Evolutionary conservation across 768 basidiomycete species (phyloP).

Genomic region (Amanita inopinata): DNA sequence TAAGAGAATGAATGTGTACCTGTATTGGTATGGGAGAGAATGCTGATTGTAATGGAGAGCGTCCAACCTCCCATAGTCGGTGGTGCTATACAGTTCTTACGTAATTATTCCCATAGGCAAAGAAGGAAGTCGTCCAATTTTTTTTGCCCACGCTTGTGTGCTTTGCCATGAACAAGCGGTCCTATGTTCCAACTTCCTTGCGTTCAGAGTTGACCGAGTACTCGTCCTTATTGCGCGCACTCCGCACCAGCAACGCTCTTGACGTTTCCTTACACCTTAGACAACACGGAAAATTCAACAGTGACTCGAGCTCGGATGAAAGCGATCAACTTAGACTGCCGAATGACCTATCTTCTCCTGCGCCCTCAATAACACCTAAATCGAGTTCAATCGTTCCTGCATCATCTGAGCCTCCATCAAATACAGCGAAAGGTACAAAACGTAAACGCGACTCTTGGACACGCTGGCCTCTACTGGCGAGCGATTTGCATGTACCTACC

Average conservation of each 20-base stretch:
- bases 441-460: conserved; percentile 50
- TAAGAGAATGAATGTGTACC: conserved; percentile 16
- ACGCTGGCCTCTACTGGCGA: conserved; percentile 59
- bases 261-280: conserved; percentile 47
- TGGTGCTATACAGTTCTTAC: conserved; percentile 35
- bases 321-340: conserved; percentile 14
- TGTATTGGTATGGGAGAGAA: conserved; percentile 23
- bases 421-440: conserved; percentile 8
- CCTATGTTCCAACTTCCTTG: conserved; percentile 39
- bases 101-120: conserved; percentile 22
- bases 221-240: conserved; percentile 50
- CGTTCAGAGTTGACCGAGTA: conserved; percentile 64
- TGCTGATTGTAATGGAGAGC: conserved; percentile 13
- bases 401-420: conserved; percentile 7
- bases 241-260: conserved; percentile 47
- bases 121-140: not conserved
- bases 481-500: conserved; percentile 57
- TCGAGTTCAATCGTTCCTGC: conserved; percentile 12
- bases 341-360: not conserved
- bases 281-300: conserved; percentile 1
- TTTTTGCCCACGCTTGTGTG: not conserved
- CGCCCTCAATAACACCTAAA: conserved; percentile 2
- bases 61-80: conserved; percentile 2
- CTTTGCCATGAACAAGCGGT: conserved; percentile 27
- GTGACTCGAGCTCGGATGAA: conserved; percentile 15